Evolutionary conservation across 2,329 filamentous ascomycete species (phyloP).

Genomic region (Fusarium proliferatum): DNA sequence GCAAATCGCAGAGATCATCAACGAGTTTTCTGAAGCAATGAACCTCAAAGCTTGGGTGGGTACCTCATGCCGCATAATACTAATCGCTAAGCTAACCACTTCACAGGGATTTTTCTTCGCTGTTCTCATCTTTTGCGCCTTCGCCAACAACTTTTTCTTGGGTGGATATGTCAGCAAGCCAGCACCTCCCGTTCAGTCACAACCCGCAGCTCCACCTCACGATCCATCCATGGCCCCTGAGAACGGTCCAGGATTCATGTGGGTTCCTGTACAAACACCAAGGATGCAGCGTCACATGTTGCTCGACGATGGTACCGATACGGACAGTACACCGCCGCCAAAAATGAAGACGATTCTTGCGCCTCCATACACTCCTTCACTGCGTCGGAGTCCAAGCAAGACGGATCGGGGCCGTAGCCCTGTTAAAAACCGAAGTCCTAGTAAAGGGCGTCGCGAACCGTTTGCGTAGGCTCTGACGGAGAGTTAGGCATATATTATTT

Average conservation of each 20-base stretch:
- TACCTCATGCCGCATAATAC: constrained; percentile 1
- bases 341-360: constrained; percentile 55
- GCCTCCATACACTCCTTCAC: constrained; percentile 59
- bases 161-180: constrained; percentile 48
- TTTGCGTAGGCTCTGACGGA: constrained; percentile 7
- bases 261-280: constrained; percentile 63
- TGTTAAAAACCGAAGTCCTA: constrained; percentile 56
- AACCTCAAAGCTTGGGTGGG: constrained; percentile 79
- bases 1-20: constrained; percentile 92
- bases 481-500: constrained; percentile 3
- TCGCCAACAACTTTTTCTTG: constrained; percentile 64
- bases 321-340: constrained; percentile 61
- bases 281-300: constrained; percentile 56
- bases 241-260: constrained; percentile 59
- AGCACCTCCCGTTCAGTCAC: constrained; percentile 43
- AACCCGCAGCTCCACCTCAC: constrained; percentile 31
- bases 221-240: constrained; percentile 45
- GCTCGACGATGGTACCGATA: constrained; percentile 61
- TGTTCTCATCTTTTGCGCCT: constrained; percentile 59
- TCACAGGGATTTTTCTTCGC: constrained; percentile 63
- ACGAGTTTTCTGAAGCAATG: constrained; percentile 91
- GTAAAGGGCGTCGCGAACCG: constrained; percentile 45
- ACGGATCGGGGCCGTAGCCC: constrained; percentile 61
- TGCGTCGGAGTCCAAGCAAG: constrained; percentile 62
- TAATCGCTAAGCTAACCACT: constrained; percentile 18